Evolutionary conservation across 202 grass and related monocot species (phyloP).

Genomic region (Tripidium arundinaceum): DNA sequence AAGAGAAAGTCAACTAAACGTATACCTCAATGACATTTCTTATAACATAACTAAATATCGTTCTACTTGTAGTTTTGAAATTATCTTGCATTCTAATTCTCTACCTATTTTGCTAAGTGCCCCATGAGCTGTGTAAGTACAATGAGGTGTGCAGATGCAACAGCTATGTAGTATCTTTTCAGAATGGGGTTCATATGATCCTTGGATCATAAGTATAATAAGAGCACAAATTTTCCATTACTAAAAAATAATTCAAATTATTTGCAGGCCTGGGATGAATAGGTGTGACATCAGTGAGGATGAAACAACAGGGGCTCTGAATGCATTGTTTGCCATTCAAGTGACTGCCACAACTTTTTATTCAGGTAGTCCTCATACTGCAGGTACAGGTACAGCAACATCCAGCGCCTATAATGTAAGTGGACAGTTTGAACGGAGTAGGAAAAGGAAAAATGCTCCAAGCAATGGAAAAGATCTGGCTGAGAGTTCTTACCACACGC

Average conservation of each 20-base stretch:
- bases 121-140: not conserved
- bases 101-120: not conserved
- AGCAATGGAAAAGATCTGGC: constrained; percentile 9
- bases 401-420: constrained; percentile 31
- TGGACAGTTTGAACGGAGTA: constrained; percentile 32
- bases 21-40: constrained; percentile 1
- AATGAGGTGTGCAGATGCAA: not conserved
- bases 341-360: constrained; percentile 23
- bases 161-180: not conserved
- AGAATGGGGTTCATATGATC: not conserved
- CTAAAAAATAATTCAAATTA: constrained; percentile 28
- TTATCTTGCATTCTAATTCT: not conserved
- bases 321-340: constrained; percentile 43
- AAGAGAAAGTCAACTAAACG: not conserved
- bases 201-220: not conserved
- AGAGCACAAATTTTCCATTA: not conserved
- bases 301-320: constrained; percentile 68
- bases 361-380: constrained; percentile 21
- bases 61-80: not conserved
- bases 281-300: constrained; percentile 65
- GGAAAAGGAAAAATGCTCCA: constrained; percentile 53
- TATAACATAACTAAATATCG: not conserved
- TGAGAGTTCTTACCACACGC: constrained; percentile 14
- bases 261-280: constrained; percentile 74
- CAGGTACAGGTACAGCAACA: constrained; percentile 11